Conservation (phyloP, 1,139 yeast species). For the Geotrichum europaeum region DNA sequence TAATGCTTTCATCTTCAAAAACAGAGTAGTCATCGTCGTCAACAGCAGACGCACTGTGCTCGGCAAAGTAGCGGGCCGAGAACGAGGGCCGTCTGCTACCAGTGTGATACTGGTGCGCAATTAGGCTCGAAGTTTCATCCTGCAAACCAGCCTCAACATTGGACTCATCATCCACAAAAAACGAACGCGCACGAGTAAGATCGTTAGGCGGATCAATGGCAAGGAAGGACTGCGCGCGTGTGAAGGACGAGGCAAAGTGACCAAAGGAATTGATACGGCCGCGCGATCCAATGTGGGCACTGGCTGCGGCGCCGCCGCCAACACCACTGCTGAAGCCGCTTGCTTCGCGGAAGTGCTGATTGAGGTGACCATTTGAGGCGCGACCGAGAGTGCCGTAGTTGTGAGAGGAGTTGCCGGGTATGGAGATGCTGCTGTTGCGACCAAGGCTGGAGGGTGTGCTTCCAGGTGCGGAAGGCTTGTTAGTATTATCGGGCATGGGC, state of each 20-base stretch:
- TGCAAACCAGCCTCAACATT: background rate
- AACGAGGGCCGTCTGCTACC: constrained; percentile 15
- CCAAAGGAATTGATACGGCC: constrained; percentile 51
- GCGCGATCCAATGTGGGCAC: background rate
- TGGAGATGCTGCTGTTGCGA: background rate
- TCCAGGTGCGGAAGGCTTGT: background rate
- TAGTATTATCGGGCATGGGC: background rate
- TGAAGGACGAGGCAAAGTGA: constrained; percentile 72
- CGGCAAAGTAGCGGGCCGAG: constrained; percentile 19
- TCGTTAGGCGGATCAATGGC: constrained; percentile 43
- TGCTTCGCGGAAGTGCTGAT: background rate
- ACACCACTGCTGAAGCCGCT: background rate
- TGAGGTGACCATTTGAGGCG: background rate
- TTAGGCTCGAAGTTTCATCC: constrained; percentile 5
- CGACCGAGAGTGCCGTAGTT: constrained; percentile 6
- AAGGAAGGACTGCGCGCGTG: constrained; percentile 69
- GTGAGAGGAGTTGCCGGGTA: background rate
- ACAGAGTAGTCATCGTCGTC: constrained; percentile 26
- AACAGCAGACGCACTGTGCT: constrained; percentile 29
- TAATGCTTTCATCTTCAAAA: constrained; percentile 6
- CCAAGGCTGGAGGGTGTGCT: constrained; percentile 6
- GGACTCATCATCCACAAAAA: constrained; percentile 34
- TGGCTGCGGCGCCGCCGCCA: background rate
- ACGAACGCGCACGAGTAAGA: constrained; percentile 42
- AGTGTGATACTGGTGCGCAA: background rate